Base-by-base conservation (phyloP, 139 green algal genomes). In the Coelastrella sp. region DNA sequence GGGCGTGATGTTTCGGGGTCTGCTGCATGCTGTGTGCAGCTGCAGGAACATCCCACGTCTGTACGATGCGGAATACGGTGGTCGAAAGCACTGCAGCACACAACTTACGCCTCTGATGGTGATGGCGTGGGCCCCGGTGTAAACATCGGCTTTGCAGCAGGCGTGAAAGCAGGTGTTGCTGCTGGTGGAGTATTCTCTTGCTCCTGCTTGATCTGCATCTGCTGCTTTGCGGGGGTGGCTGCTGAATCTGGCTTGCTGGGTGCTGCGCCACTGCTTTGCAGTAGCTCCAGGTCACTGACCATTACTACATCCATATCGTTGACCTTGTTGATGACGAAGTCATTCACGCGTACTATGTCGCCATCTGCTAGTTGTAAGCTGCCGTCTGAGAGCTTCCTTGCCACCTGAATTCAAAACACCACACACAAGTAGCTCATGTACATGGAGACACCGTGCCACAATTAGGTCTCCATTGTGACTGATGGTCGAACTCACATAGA, bases 101-200 rank as follows among this genome's bases (percentile, higher is more conserved):
- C 78, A 84, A 90, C 92, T 90, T 57, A 94, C 91, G 92, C 88
- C 58, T 92, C 89, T 32, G 90, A 94, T 61, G 89, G 92, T 19
- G 92, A 93, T 4, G 90, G 92, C 6, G 81, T 83, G 8, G 89
- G 86, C 4, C 80, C 80, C 3, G 88, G 79, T 19, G 76, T 90
- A 54, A 64, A 13, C n/a, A 59, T 3, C 16, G 66, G 54, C 19
- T 32, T 58, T 8, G 23, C 57, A 17, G 23, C 32, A n/a, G n/a
- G n/a, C n/a, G n/a, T n/a, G n/a, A n/a, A n/a, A n/a, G n/a, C n/a
- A 68, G 57, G 5, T 85, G 56, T 10, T 20, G 54, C 54, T n/a
- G 64, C 64, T 73, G 60, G 47, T 58, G 78, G 61, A 47, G 85
- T 13, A 64, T 58, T 65, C 23, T n/a, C 65, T 7, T 64, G 11